These are phyloP conservation scores for Silene noctiflora DNA, from an alignment of 179 eudicot genomes.

Conservation along the genomic window DNA sequence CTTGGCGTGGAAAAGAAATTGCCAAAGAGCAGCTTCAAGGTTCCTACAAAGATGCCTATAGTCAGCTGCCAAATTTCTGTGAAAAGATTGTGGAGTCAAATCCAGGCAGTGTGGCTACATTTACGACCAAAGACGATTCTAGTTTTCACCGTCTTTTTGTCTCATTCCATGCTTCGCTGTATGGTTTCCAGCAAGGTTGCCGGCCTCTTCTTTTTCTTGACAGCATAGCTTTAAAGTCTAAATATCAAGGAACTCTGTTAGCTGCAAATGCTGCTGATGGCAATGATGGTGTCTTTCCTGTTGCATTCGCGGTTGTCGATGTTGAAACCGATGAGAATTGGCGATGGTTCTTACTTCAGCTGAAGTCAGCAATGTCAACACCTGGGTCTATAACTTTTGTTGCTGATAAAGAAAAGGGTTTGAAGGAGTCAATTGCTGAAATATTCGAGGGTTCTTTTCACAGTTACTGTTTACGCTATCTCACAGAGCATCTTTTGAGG, in stretches of 20 bases:
- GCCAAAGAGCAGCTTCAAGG: slow-evolving; percentile 98
- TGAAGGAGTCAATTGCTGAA: slow-evolving; percentile 67
- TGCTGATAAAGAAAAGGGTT: slow-evolving; percentile 72
- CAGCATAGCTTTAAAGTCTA: slow-evolving; percentile 66
- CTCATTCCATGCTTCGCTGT: slow-evolving; percentile 72
- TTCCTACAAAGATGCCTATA: slow-evolving; percentile 86
- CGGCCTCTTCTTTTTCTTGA: slow-evolving; percentile 88
- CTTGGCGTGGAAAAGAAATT: slow-evolving; percentile 96
- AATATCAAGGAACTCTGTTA: slow-evolving; percentile 81
- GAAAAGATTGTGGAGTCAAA: slow-evolving; percentile 86
- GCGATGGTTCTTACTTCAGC: slow-evolving; percentile 76
- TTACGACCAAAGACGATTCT: slow-evolving; percentile 81
- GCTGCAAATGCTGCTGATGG: slow-evolving; percentile 90
- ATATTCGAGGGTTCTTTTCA: slow-evolving; percentile 62
- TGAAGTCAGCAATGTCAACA: slow-evolving; percentile 57
- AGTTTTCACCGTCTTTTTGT: slow-evolving; percentile 92
- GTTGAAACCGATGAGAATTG: slow-evolving; percentile 82
- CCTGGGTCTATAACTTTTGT: slow-evolving; percentile 60
- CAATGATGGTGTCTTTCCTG: slow-evolving; percentile 79
- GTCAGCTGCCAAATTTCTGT: slow-evolving; percentile 70
- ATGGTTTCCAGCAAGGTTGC: slow-evolving; percentile 84
- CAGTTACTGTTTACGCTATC: slow-evolving; percentile 65
- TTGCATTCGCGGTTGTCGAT: slow-evolving; percentile 92
- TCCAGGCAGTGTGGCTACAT: slow-evolving; percentile 94
- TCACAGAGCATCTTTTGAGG: slow-evolving; percentile 64